Evolutionary conservation across 2,329 filamentous ascomycete species (phyloP), one percentile per base, ranked within the genome.

Genomic region (Exophiala aquamarina): DNA sequence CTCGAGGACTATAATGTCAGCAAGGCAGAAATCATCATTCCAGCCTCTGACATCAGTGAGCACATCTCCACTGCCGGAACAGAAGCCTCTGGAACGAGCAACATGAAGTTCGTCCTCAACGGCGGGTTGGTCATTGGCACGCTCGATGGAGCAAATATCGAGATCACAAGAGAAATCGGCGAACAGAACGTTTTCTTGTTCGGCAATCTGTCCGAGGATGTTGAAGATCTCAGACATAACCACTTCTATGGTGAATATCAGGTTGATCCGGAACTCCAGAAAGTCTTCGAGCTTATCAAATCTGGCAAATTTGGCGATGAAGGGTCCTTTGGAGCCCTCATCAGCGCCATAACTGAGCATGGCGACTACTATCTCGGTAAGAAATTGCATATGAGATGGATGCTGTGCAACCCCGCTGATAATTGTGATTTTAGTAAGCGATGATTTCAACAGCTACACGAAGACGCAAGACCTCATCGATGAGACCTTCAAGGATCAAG

Each of bases 101-200:
- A 98, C 81, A 98, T 98, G 93, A 98, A 98, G 71, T 98, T 98
- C 68, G 93, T 96, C 11, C 78, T 98, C 63, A 98, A 97, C 62
- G 93, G 93, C 56, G 93, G 93, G 55, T 76, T 98, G 52, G 95
- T 98, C 63, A 98, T 98, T 60, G 93, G 93, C 60, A 98, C 93
- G 15, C 96, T 92, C 66, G 93, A 98, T 63, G 93, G 93, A 65
- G 93, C 93, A 55, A 98, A 98, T 64, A 95, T 95, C 68, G 91
- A 96, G 74, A 97, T 97, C 65, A 97, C 93, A 3, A 89, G 93
- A 49, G 93, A 98, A 70, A 88, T 97, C 63, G 89, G 91, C 61
- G 90, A 97, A 64, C 84, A 89, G 66, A 97, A 97, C 72, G 96
- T 98, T 67, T 98, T 98, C 83, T 81, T 98, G 59, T 97, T 98